phyloP scores from a whole-genome alignment of 768 basidiomycete genomes.

The Mrakia frigida region DNA sequence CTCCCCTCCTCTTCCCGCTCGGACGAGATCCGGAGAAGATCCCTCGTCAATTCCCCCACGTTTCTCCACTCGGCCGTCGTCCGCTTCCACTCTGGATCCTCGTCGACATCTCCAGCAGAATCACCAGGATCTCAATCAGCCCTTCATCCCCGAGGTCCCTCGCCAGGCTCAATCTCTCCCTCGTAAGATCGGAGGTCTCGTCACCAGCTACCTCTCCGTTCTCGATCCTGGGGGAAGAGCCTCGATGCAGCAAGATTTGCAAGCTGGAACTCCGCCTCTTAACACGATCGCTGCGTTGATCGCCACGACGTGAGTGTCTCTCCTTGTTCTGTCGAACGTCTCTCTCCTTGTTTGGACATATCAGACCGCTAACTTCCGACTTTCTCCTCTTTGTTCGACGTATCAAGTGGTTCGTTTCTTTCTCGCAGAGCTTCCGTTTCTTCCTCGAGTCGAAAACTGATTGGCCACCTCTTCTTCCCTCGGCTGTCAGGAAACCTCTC shows the following conservation, averaged over 20 bases:
- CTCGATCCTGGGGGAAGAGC: neutral
- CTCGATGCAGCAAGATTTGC: neutral
- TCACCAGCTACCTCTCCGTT: neutral
- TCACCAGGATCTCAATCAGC: slow-evolving; percentile 25
- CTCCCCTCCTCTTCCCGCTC: neutral
- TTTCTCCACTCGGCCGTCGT: neutral
- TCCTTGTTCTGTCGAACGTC: too few relatives aligned
- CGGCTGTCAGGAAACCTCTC: slow-evolving; percentile 4
- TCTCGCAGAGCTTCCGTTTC: neutral
- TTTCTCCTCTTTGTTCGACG: too few relatives aligned
- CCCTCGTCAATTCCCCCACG: neutral
- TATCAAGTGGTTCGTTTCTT: too few relatives aligned
- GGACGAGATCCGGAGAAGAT: too few relatives aligned
- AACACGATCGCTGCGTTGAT: slow-evolving; percentile 15
- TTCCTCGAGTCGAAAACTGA: neutral
- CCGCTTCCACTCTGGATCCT: slow-evolving; percentile 6
- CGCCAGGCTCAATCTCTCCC: neutral
- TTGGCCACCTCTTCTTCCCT: neutral
- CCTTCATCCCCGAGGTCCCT: slow-evolving; percentile 20
- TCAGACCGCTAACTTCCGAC: too few relatives aligned
- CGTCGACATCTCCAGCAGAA: neutral
- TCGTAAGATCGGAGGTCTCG: neutral
- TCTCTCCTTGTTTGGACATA: too few relatives aligned
- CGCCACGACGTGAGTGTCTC: slow-evolving; percentile 7
- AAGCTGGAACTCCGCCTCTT: neutral